A percentile compares a stretch with the other conserved stretches of the same genome.
Evolutionary conservation across 768 basidiomycete species (phyloP).

Genomic region (Russula abietina): DNA sequence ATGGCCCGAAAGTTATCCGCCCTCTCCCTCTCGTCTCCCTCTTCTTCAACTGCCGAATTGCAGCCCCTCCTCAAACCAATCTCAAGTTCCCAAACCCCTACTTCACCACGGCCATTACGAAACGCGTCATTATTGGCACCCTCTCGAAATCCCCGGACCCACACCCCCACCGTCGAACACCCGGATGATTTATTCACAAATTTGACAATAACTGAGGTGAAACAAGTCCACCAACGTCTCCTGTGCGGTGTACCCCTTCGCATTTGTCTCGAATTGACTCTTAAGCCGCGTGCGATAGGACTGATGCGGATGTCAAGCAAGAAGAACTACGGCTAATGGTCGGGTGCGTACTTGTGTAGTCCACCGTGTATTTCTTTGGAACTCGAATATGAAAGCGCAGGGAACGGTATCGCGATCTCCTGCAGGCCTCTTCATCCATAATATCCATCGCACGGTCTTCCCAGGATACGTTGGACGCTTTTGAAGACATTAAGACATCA

Average conservation of each 20-base stretch:
- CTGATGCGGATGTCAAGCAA: slow-evolving; percentile 79
- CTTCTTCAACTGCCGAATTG: slow-evolving; percentile 19
- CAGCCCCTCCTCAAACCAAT: slow-evolving; percentile 6
- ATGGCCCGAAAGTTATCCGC: slow-evolving; percentile 40
- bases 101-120: slow-evolving; percentile 22
- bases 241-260: slow-evolving; percentile 41
- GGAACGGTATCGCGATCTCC: slow-evolving; percentile 83
- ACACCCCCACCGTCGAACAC: slow-evolving; percentile 32
- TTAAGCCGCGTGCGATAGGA: slow-evolving; percentile 9
- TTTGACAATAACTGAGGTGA: slow-evolving; percentile 67
- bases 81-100: slow-evolving; percentile 13
- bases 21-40: slow-evolving; percentile 31
- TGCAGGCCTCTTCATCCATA: slow-evolving; percentile 82
- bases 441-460: slow-evolving; percentile 70
- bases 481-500: slow-evolving; percentile 55
- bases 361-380: slow-evolving; percentile 25
- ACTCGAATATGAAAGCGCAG: slow-evolving; percentile 55
- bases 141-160: background rate
- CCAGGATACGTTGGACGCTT: slow-evolving; percentile 51
- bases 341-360: slow-evolving; percentile 56
- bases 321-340: slow-evolving; percentile 87
- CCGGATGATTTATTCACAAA: slow-evolving; percentile 73
- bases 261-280: background rate
- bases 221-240: slow-evolving; percentile 56
- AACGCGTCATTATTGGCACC: slow-evolving; percentile 1